Evolutionary conservation across 495 filamentous ascomycete genomes (phyloP), one percentile per base, ranked within the genome.

Genomic region (Letharia columbiana): DNA sequence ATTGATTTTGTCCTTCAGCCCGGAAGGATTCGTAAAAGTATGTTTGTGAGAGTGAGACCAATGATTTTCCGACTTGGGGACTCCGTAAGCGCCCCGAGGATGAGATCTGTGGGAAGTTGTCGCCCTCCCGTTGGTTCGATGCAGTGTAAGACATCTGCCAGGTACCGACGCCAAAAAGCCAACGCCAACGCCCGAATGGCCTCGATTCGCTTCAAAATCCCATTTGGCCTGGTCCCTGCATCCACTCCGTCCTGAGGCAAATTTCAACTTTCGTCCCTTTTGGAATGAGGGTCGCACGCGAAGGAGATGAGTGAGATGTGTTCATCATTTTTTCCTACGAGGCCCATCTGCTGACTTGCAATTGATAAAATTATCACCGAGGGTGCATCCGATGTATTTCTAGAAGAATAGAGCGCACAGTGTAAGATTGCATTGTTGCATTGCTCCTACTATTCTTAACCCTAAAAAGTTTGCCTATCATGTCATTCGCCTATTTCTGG

Each of bases 351-450:
- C 52, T 56, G 28, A 56, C 52, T 35, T 33, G 13, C 23, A 10
- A 28, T 13, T 59, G 23, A 28, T 28, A 28, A 1, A 28, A 28
- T 28, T 28, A 28, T 28, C 23, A 28, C 23, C 23, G 23, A 28
- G 23, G 23, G 31, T 28, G 62, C 37, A 56, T 33, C 11, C n/a
- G 40, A 50, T 63, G 12, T 18, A 63, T 39, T 54, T 63, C 62
- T n/a, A 54, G 31, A 18, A 35, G 10, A 63, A 31, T 39, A 39
- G 61, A 20, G 39, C 61, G 31, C 59, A 39, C 42, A 39, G 49
- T 4, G 20, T 66, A 61, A 66, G 58, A 66, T 66, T 61, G 58
- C 58, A 61, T 35, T 33, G 64, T 66, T 54, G 45, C 64, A 66
- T 66, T 61, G 35, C 10, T 8, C 13, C 49, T 2, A 56, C 8